Conservation (phyloP, 2,329 filamentous ascomycete species). For the Stemphylium vesicarium region DNA sequence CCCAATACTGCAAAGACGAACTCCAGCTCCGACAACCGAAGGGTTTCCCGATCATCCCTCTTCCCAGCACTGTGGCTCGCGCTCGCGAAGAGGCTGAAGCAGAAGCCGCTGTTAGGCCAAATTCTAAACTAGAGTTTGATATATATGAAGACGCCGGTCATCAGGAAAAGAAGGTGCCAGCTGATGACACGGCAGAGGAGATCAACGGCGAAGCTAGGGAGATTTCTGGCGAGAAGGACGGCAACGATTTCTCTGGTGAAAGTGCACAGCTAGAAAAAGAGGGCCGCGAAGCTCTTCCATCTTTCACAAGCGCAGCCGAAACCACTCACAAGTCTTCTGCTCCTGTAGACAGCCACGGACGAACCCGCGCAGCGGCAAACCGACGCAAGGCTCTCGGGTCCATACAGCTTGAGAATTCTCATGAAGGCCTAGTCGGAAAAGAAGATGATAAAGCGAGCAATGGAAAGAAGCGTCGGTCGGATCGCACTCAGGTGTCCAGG, state of each 20-base stretch:
- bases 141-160: slow-evolving; percentile 3
- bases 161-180: background rate
- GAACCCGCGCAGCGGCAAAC: slow-evolving; percentile 8
- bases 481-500: background rate
- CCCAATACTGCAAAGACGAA: background rate
- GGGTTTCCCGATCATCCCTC: slow-evolving; percentile 10
- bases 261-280: background rate
- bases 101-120: background rate
- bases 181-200: background rate
- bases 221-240: background rate
- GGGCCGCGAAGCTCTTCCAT: background rate
- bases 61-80: slow-evolving; percentile 3
- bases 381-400: slow-evolving; percentile 3
- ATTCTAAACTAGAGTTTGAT: background rate
- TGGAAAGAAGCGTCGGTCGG: slow-evolving; percentile 3
- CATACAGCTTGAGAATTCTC: background rate
- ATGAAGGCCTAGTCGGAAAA: background rate
- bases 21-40: slow-evolving; percentile 9
- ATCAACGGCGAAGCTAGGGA: background rate
- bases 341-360: slow-evolving; percentile 6
- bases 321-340: background rate
- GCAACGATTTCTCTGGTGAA: background rate
- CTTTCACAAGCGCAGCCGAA: background rate
- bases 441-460: background rate
- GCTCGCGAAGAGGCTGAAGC: slow-evolving; percentile 6